Evolutionary conservation across 129 eudicot species (phyloP), one percentile per base, ranked within the genome.

Genomic region (Tagetes patula): DNA sequence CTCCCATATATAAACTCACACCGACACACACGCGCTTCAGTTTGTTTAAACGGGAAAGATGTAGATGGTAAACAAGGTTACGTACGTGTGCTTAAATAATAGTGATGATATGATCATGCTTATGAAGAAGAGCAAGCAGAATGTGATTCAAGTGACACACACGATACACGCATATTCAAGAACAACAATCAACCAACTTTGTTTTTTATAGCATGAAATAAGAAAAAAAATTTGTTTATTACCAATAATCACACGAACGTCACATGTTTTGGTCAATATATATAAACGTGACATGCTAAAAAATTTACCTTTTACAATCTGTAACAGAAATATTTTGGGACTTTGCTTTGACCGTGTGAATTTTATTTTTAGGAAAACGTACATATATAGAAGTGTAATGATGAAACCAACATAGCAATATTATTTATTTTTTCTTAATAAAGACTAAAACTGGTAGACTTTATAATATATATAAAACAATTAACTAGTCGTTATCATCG

Each of bases 271-370:
- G 46, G 59, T 73, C 77, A 73, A 42, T 61, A 38, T 5, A 42
- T 61, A 38, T 5, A 73, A 73, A 60, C 43, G 46, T 59, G 59
- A 46, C 39, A 73, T 55, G 20, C 67, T 11, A 32, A 39, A 5
- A 27, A 43, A n/a, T 62, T 56, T 41, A 65, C 56, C 33, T 20
- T 75, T 75, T 65, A 55, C 58, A 31, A 43, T 55, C 42, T 66
- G 74, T 66, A 67, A 76, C 80, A 40, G 61, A 76, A 31, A 36
- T 1, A 43, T 45, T 33, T 76, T 43, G 45, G 39, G 74, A 67
- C 48, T 42, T 45, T 67, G 49, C 48, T 76, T 67, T 76, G 80
- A 76, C 74, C 69, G 40, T 59, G 49, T 76, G 47, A 76, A 42
- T 76, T 67, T 34, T 38, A 48, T 48, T 55, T 32, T 42, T 40